Percentiles rank a stretch among this genome's conserved stretches.
Conservation (phyloP, 768 basidiomycete species). For the Hortiboletus campestris region DNA sequence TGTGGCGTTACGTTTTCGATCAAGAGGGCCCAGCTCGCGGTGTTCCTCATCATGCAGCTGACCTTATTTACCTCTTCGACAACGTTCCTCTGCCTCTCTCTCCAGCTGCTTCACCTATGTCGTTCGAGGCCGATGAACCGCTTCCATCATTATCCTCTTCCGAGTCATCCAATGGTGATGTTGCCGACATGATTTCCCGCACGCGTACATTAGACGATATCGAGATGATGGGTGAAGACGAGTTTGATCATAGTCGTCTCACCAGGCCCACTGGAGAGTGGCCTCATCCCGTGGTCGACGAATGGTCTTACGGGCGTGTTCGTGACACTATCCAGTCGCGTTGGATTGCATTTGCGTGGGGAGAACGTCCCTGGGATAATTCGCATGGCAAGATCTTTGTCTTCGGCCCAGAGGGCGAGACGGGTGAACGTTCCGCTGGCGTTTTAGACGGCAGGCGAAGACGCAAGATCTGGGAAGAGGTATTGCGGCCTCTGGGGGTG, state of each 20-base stretch:
- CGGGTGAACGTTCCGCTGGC: constrained; percentile 61
- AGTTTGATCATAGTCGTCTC: constrained; percentile 14
- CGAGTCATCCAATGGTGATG: constrained; percentile 24
- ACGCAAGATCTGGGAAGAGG: constrained; percentile 58
- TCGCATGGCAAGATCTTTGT: constrained; percentile 62
- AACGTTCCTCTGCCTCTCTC: constrained; percentile 57
- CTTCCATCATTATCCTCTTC: constrained; percentile 31
- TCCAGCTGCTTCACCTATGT: constrained; percentile 32
- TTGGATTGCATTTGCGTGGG: constrained; percentile 76
- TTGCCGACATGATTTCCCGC: constrained; percentile 14
- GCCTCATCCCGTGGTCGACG: constrained; percentile 58
- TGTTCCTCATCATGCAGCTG: constrained; percentile 66
- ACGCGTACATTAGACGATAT: constrained; percentile 26
- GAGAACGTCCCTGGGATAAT: constrained; percentile 68
- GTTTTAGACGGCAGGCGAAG: constrained; percentile 70
- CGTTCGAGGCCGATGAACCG: constrained; percentile 34
- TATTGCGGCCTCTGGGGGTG: constrained; percentile 66
- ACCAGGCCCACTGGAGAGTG: constrained; percentile 41
- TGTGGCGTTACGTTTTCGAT: constrained; percentile 82
- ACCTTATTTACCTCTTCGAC: constrained; percentile 78
- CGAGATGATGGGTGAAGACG: constrained; percentile 25
- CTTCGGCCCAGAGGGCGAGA: constrained; percentile 81
- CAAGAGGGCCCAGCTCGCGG: constrained; percentile 70
- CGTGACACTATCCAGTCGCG: constrained; percentile 69
- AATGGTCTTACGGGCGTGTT: constrained; percentile 63